Percentiles rank a stretch among this genome's conserved stretches.
Conservation (phyloP, 1,284 basidiomycete genomes). For the Malassezia furfur region DNA sequence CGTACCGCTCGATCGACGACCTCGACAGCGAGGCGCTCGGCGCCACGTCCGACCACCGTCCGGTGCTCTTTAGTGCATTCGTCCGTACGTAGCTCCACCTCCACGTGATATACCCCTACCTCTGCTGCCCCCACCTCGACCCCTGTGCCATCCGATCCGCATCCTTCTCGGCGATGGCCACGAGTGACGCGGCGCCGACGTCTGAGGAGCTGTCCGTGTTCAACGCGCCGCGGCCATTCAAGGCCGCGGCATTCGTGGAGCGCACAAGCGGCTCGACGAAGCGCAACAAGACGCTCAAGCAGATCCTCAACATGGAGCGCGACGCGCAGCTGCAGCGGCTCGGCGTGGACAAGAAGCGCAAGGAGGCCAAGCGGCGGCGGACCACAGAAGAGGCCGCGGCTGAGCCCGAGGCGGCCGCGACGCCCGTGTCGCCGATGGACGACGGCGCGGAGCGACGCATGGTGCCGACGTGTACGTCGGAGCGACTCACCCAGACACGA, state of each 20-base stretch:
- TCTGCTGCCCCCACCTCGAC: not conserved
- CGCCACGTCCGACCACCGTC: slow-evolving; percentile 54
- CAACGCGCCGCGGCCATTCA: slow-evolving; percentile 24
- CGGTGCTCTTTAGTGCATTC: slow-evolving; percentile 55
- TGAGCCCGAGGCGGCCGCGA: not conserved
- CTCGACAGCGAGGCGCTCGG: slow-evolving; percentile 63
- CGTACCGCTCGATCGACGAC: slow-evolving; percentile 56
- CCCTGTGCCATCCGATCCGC: too few relatives aligned
- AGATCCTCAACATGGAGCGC: slow-evolving; percentile 33
- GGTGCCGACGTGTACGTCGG: slow-evolving; percentile 16
- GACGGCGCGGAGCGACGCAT: not conserved
- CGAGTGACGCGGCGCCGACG: slow-evolving; percentile 4
- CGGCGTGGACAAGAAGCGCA: slow-evolving; percentile 2
- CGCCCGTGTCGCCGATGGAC: not conserved
- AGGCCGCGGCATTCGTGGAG: slow-evolving; percentile 20
- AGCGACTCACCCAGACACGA: slow-evolving; percentile 55
- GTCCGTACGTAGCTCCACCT: slow-evolving; percentile 24
- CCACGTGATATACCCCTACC: slow-evolving; percentile 9
- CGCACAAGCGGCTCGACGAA: slow-evolving; percentile 24
- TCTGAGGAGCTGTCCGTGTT: slow-evolving; percentile 27
- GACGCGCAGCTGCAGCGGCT: slow-evolving; percentile 21
- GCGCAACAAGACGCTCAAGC: slow-evolving; percentile 38
- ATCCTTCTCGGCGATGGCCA: not conserved
- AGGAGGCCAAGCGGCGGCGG: not conserved
- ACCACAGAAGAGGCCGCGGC: not conserved